These are phyloP conservation scores for Boechera retrofracta DNA, from an alignment of 345 rosid genomes.

Conservation along the genomic window DNA sequence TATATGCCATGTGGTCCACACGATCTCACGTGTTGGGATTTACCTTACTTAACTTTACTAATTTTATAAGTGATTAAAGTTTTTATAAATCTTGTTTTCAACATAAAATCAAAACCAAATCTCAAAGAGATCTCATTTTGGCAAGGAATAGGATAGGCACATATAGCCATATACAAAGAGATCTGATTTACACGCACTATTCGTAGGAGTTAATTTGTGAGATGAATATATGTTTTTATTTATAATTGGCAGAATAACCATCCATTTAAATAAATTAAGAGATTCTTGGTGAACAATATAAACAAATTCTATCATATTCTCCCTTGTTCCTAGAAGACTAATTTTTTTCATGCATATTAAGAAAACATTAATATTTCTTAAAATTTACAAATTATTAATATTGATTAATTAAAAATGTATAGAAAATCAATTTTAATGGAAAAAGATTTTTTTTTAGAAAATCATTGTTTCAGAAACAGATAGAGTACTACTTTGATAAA, in stretches of 20 bases:
- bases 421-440: no score
- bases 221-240: no score
- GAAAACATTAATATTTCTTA: no score
- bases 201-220: not conserved
- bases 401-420: no score
- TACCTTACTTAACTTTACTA: slow-evolving; percentile 37
- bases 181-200: not conserved
- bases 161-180: slow-evolving; percentile 13
- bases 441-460: no score
- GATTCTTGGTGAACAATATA: not conserved
- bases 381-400: no score
- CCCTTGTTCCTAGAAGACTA: no score
- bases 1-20: slow-evolving; percentile 39
- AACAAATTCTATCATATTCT: not conserved
- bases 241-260: not conserved
- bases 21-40: slow-evolving; percentile 41
- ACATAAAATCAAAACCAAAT: slow-evolving; percentile 39
- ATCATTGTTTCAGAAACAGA: not conserved
- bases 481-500: not conserved
- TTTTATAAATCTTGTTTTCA: slow-evolving; percentile 33
- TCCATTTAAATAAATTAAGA: not conserved
- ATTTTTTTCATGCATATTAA: no score
- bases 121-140: slow-evolving; percentile 28
- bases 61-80: not conserved
- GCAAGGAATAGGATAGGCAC: slow-evolving; percentile 10